Evolutionary conservation across 2,329 filamentous ascomycete species (phyloP).

Genomic region (Exophiala phaeomuriformis): DNA sequence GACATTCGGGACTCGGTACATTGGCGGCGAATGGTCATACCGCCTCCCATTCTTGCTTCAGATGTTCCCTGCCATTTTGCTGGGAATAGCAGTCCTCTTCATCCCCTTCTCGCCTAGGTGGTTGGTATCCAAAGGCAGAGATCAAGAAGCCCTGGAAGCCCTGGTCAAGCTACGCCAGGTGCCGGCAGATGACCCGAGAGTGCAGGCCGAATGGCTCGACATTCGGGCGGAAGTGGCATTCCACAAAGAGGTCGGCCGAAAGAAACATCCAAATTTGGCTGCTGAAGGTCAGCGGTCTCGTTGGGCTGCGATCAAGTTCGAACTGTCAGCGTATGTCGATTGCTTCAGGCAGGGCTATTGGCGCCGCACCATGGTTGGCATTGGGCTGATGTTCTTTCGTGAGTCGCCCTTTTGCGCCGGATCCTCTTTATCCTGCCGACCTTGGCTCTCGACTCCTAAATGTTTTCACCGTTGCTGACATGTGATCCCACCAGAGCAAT

Average conservation of each 20-base stretch:
- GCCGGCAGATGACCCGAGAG: slow-evolving; percentile 42
- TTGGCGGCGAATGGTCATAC: slow-evolving; percentile 43
- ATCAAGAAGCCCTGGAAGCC: slow-evolving; percentile 45
- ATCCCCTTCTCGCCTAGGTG: slow-evolving; percentile 52
- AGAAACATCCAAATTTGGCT: slow-evolving; percentile 36
- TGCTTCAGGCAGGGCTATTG: slow-evolving; percentile 46
- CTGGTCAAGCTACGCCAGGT: slow-evolving; percentile 45
- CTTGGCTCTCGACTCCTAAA: too few species aligned
- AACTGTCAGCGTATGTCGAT: slow-evolving; percentile 45
- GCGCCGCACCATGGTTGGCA: slow-evolving; percentile 46
- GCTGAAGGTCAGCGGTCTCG: slow-evolving; percentile 24
- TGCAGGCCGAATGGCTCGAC: slow-evolving; percentile 46
- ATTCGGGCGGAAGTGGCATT: slow-evolving; percentile 49
- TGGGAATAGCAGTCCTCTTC: slow-evolving; percentile 34
- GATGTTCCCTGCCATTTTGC: slow-evolving; percentile 36
- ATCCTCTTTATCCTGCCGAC: too few species aligned
- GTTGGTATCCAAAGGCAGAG: slow-evolving; percentile 42
- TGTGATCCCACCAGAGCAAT: slow-evolving; percentile 36
- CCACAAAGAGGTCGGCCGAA: slow-evolving; percentile 40
- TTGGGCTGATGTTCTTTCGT: slow-evolving; percentile 48
- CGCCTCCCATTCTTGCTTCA: slow-evolving; percentile 44
- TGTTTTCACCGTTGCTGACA: too few species aligned
- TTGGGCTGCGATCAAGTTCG: slow-evolving; percentile 39
- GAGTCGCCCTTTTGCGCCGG: too few species aligned
- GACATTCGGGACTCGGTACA: slow-evolving; percentile 40